Evolutionary conservation across 179 eudicot species (phyloP).

Genomic region (Heliamphora pulchella): DNA sequence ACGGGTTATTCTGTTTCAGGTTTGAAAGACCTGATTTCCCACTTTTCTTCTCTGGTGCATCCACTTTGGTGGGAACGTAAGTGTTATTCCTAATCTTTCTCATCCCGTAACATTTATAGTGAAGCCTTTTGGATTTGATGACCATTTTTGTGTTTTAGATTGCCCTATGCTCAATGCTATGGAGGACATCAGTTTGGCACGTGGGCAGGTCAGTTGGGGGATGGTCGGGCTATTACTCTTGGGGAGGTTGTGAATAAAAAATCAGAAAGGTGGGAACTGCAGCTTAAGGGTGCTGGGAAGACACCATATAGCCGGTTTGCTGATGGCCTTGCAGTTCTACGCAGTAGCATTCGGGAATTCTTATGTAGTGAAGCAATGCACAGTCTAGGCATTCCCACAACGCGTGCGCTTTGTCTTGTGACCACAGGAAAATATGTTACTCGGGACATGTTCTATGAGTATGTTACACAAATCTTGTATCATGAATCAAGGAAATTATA

Average conservation of each 20-base stretch:
- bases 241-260: conserved; percentile 84
- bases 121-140: conserved; percentile 14
- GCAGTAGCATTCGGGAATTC: conserved; percentile 93
- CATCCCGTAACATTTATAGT: background rate
- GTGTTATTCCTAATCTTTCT: conserved; percentile 21
- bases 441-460: conserved; percentile 99
- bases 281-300: conserved; percentile 96
- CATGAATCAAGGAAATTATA: background rate
- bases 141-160: conserved; percentile 24
- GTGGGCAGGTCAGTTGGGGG: conserved; percentile 99
- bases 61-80: conserved; percentile 80
- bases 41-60: conserved; percentile 68
- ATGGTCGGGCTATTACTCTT: conserved; percentile 93
- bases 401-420: conserved; percentile 92
- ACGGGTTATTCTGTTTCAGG: conserved; percentile 38
- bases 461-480: conserved; percentile 26
- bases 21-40: conserved; percentile 89
- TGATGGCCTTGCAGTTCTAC: conserved; percentile 95
- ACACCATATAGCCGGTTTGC: conserved; percentile 99
- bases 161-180: conserved; percentile 94
- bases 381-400: conserved; percentile 89
- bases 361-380: conserved; percentile 99
- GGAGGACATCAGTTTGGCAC: conserved; percentile 99
- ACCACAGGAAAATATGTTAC: conserved; percentile 81
- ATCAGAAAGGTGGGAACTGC: conserved; percentile 92